Conservation (phyloP, 2,329 filamentous ascomycete genomes). For the Coniochaeta sp. region DNA sequence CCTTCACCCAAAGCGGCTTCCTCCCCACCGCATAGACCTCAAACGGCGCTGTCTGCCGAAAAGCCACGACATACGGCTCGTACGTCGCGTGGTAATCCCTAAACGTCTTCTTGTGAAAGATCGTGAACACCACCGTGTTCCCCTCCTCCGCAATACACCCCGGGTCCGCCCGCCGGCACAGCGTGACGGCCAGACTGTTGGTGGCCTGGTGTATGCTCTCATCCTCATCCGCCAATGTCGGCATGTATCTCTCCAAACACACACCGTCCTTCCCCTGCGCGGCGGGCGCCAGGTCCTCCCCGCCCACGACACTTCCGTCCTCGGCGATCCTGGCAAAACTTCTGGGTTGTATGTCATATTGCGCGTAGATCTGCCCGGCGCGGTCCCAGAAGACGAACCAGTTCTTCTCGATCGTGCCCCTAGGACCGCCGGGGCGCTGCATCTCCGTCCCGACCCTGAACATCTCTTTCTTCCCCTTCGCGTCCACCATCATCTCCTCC, state of each 20-base stretch:
- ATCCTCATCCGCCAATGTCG: conserved; percentile 20
- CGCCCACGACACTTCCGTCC: conserved; percentile 40
- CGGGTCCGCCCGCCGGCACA: conserved; percentile 41
- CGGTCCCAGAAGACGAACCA: conserved; percentile 56
- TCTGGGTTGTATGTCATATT: conserved; percentile 47
- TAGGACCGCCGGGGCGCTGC: conserved; percentile 37
- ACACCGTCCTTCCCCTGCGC: conserved; percentile 28
- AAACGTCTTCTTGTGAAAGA: conserved; percentile 49
- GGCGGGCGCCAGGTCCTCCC: conserved; percentile 37
- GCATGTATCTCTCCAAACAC: conserved; percentile 41
- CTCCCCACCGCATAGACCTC: conserved; percentile 39
- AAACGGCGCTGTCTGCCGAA: conserved; percentile 40
- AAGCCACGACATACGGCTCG: conserved; percentile 49
- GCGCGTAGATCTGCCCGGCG: conserved; percentile 36
- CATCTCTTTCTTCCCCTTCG: conserved; percentile 13
- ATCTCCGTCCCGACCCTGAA: conserved; percentile 43
- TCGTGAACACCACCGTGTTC: conserved; percentile 48
- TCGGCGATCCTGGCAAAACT: conserved; percentile 36
- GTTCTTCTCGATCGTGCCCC: conserved; percentile 50
- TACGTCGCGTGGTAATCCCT: conserved; percentile 42
- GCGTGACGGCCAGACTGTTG: conserved; percentile 48
- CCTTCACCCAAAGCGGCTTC: conserved; percentile 49
- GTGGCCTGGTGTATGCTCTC: conserved; percentile 53
- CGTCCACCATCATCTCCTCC: conserved; percentile 12
- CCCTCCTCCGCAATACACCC: conserved; percentile 30